Conservation (phyloP, 768 basidiomycete genomes). For the Phylloporus sp. region DNA sequence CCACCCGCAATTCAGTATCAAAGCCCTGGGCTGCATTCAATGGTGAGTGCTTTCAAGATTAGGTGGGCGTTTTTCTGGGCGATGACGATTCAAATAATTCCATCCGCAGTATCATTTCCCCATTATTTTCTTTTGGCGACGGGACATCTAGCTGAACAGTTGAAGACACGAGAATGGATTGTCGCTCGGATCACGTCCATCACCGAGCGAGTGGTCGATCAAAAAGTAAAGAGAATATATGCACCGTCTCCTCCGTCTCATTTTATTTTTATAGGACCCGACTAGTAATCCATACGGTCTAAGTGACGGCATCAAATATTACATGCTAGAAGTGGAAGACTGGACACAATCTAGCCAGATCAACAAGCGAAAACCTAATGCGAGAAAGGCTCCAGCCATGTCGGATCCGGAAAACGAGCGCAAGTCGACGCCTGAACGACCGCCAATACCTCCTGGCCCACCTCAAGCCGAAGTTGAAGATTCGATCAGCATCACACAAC, state of each 20-base stretch:
- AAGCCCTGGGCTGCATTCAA: slow-evolving; percentile 99
- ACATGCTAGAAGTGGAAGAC: slow-evolving; percentile 90
- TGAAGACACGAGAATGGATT: slow-evolving; percentile 92
- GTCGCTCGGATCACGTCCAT: slow-evolving; percentile 90
- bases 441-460: slow-evolving; percentile 47
- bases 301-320: slow-evolving; percentile 86
- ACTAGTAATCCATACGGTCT: slow-evolving; percentile 86
- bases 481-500: slow-evolving; percentile 58
- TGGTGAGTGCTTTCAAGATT: slow-evolving; percentile 46
- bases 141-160: slow-evolving; percentile 80
- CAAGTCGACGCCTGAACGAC: slow-evolving; percentile 17
- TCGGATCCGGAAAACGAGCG: slow-evolving; percentile 41
- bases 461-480: slow-evolving; percentile 73
- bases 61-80: no score
- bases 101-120: slow-evolving; percentile 78
- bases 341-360: slow-evolving; percentile 75
- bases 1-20: slow-evolving; percentile 89
- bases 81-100: neutral
- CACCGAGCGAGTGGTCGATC: slow-evolving; percentile 78
- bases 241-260: neutral
- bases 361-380: slow-evolving; percentile 54
- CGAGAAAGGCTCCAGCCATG: slow-evolving; percentile 44
- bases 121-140: slow-evolving; percentile 95
- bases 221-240: slow-evolving; percentile 44
- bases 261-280: slow-evolving; percentile 52